A percentile compares a stretch with the other conserved stretches of the same genome.
Conservation (phyloP, 2,329 filamentous ascomycete genomes). For the Blastomyces emzantsi region DNA sequence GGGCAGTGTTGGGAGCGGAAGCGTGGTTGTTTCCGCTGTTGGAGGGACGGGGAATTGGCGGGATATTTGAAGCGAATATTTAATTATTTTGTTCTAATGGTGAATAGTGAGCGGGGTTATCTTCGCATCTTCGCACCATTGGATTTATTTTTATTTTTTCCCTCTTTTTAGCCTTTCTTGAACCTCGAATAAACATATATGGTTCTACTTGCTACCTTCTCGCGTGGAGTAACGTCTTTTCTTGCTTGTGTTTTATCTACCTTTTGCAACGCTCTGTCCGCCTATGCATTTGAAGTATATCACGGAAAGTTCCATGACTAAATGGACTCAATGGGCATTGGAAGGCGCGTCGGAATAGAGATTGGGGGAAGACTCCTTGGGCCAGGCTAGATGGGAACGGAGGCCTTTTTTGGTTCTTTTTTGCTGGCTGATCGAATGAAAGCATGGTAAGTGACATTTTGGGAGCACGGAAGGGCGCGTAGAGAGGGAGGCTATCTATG, state of each 20-base stretch:
- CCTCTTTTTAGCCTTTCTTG: too few species aligned
- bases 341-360: not conserved
- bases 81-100: not conserved
- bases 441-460: too few species aligned
- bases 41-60: slow-evolving; percentile 69
- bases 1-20: slow-evolving; percentile 67
- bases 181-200: not conserved
- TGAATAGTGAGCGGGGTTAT: not conserved
- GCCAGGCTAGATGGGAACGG: too few species aligned
- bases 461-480: too few species aligned
- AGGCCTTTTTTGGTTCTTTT: too few species aligned
- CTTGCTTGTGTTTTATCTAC: not conserved
- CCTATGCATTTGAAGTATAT: too few species aligned
- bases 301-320: too few species aligned
- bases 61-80: slow-evolving; percentile 46
- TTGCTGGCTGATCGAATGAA: too few species aligned
- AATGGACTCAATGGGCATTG: not conserved
- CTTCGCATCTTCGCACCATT: too few species aligned
- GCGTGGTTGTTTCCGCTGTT: slow-evolving; percentile 58
- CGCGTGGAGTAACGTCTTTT: not conserved
- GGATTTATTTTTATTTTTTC: not conserved
- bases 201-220: not conserved
- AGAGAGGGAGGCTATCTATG: too few species aligned
- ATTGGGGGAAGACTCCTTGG: not conserved
- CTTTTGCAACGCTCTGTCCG: not conserved